These are phyloP conservation scores for Encephalitozoon hellem DNA, from an alignment of 371 early-diverging fungal genomes.

Conservation along the genomic window DNA sequence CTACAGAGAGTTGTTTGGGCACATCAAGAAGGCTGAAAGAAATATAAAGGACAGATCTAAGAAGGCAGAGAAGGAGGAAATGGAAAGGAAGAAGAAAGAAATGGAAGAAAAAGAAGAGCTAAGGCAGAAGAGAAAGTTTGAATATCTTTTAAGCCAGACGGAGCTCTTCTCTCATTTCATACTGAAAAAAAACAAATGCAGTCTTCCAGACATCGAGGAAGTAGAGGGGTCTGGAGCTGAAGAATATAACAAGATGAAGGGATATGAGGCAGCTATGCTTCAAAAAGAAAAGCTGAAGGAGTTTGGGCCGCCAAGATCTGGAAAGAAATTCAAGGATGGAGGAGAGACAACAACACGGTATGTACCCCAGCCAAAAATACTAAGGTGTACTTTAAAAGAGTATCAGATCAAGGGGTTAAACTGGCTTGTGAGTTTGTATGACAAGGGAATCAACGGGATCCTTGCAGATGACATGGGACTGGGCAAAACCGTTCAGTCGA, in stretches of 20 bases:
- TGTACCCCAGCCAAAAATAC: constrained; percentile 68
- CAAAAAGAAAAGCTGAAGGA: constrained; percentile 4
- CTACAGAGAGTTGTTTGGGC: constrained; percentile 51
- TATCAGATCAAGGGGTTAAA: constrained; percentile 92
- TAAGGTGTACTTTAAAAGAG: constrained; percentile 74
- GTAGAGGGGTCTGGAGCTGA: background rate
- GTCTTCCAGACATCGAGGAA: background rate
- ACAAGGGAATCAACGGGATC: constrained; percentile 90
- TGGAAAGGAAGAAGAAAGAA: constrained; percentile 70
- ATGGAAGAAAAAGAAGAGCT: constrained; percentile 77
- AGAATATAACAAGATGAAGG: constrained; percentile 57
- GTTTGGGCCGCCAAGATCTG: background rate
- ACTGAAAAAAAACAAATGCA: constrained; percentile 57
- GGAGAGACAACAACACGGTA: background rate
- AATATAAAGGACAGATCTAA: constrained; percentile 68
- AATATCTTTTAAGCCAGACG: constrained; percentile 85
- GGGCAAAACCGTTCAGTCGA: constrained; percentile 89
- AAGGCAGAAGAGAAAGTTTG: constrained; percentile 80
- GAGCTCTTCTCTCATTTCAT: constrained; percentile 90
- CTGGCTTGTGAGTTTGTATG: constrained; percentile 89
- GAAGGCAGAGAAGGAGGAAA: constrained; percentile 75
- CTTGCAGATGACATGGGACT: constrained; percentile 93
- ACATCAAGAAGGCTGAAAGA: constrained; percentile 46
- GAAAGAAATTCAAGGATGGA: background rate
- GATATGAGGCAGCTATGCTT: constrained; percentile 2